Evolutionary conservation across 164 flowering plant genomes (phyloP), one percentile per base, ranked within the genome.

Genomic region (Kalanchoe fedtschenkoi): DNA sequence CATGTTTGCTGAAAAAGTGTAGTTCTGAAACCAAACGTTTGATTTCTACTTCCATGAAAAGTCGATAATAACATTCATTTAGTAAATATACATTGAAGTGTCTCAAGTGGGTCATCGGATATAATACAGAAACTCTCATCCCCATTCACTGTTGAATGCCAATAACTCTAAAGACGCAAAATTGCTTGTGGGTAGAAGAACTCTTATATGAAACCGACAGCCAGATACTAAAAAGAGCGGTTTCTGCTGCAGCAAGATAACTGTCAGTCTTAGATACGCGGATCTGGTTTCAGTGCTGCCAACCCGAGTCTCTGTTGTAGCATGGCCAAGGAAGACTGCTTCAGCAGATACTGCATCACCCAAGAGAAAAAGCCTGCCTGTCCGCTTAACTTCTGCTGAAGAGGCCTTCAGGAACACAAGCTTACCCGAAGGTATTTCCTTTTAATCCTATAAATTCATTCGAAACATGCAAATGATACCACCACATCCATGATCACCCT

Each of bases 341-440:
- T 42, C 47, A 30, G 15, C 59, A 22, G 42, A 43, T 53, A 34
- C 72, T 33, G 61, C 66, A 26, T 22, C 70, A 11, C 61, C 41
- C 46, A 69, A 56, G 72, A 68, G 68, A 64, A 88, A 74, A 30
- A 65, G 68, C 61, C 66, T 70, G 63, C 99, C 96, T 0, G 70
- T 82, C 67, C 97, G 87, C 44, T 76, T 91, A 46, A 34, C 86
- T 10, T 84, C 78, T 69, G 96, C 97, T 1, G 99, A 95, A 77
- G 93, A 91, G 66, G 95, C 95, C 63, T 74, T 95, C 41, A 73
- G 76, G 63, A 80, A 74, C 26, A 76, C 80, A 84, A 78, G 86
- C 77, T 77, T 95, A 68, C 97, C 99, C 53, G 87, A 92, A 87
- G 98, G 98, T 92, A 11, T 42, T 55, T 35, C 4, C 33, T 55